These are phyloP conservation scores for Mrakia blollopis DNA, from an alignment of 768 basidiomycete species.

Conservation along the genomic window DNA sequence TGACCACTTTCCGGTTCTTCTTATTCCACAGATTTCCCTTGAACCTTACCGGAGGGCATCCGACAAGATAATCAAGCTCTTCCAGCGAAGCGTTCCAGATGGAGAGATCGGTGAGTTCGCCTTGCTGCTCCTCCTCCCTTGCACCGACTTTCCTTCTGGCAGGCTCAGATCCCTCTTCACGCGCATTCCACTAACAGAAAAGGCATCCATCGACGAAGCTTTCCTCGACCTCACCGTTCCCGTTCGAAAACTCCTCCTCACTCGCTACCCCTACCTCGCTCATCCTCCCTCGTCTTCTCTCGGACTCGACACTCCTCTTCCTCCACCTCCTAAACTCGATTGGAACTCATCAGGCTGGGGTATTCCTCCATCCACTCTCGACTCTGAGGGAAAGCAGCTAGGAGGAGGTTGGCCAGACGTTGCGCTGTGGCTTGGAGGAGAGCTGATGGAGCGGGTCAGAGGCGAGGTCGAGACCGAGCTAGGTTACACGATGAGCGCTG, in stretches of 20 bases:
- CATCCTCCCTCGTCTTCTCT: conserved; percentile 60
- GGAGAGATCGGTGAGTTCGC: conserved; percentile 69
- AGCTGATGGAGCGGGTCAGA: conserved; percentile 72
- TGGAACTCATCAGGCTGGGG: conserved; percentile 36
- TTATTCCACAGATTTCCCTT: conserved; percentile 64
- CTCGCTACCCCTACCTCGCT: conserved; percentile 70
- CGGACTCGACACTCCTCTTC: conserved; percentile 61
- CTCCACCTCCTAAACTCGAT: conserved; percentile 41
- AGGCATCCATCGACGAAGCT: conserved; percentile 97
- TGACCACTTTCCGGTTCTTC: not conserved
- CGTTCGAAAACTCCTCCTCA: conserved; percentile 66
- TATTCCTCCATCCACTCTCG: conserved; percentile 28
- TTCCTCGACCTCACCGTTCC: conserved; percentile 86
- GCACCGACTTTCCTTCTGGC: too few relatives aligned
- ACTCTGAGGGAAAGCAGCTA: conserved; percentile 19
- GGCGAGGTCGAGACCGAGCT: conserved; percentile 62
- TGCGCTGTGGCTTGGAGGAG: conserved; percentile 79
- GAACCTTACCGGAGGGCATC: conserved; percentile 90
- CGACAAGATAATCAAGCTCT: conserved; percentile 73
- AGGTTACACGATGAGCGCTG: conserved; percentile 94
- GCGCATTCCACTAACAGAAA: conserved; percentile 56
- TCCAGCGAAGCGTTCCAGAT: conserved; percentile 69
- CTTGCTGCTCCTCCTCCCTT: not conserved
- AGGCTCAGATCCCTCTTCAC: not conserved
- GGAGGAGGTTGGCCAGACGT: conserved; percentile 72